These are phyloP conservation scores for Pseudozyma thailandica DNA, from an alignment of 1,284 basidiomycete genomes.

Conservation along the genomic window DNA sequence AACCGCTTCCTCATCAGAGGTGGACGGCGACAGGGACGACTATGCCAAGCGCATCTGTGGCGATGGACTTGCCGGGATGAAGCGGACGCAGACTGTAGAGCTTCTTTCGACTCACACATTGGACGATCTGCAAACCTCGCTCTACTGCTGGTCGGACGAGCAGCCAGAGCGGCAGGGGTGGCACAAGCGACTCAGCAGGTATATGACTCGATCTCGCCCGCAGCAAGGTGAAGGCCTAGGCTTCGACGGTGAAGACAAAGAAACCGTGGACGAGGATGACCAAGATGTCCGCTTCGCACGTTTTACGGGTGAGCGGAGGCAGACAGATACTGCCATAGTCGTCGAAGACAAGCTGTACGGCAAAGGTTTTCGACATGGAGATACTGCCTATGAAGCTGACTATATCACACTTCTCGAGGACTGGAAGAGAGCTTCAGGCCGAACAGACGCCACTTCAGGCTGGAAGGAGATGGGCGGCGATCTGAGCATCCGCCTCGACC, in stretches of 20 bases:
- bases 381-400: slow-evolving; percentile 18
- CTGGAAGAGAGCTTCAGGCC: slow-evolving; percentile 13
- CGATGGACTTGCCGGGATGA: slow-evolving; percentile 40
- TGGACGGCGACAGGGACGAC: slow-evolving; percentile 31
- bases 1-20: neutral
- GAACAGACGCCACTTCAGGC: neutral
- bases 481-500: slow-evolving; percentile 19
- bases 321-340: slow-evolving; percentile 29
- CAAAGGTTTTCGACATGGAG: slow-evolving; percentile 19
- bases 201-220: neutral
- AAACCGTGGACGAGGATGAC: neutral
- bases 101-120: slow-evolving; percentile 35
- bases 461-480: slow-evolving; percentile 20
- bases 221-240: neutral
- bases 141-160: slow-evolving; percentile 46
- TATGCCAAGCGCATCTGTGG: slow-evolving; percentile 42
- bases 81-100: slow-evolving; percentile 38
- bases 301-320: slow-evolving; percentile 31
- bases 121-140: slow-evolving; percentile 15
- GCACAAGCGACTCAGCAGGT: slow-evolving; percentile 21
- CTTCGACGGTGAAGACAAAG: neutral
- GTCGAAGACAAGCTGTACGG: slow-evolving; percentile 38
- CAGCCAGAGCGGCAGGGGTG: slow-evolving; percentile 39
- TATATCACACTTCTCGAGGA: slow-evolving; percentile 22
- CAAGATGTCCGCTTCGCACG: slow-evolving; percentile 14